phyloP scores from a whole-genome alignment of 2,329 filamentous ascomycete species.

The Colletotrichum sp. region DNA sequence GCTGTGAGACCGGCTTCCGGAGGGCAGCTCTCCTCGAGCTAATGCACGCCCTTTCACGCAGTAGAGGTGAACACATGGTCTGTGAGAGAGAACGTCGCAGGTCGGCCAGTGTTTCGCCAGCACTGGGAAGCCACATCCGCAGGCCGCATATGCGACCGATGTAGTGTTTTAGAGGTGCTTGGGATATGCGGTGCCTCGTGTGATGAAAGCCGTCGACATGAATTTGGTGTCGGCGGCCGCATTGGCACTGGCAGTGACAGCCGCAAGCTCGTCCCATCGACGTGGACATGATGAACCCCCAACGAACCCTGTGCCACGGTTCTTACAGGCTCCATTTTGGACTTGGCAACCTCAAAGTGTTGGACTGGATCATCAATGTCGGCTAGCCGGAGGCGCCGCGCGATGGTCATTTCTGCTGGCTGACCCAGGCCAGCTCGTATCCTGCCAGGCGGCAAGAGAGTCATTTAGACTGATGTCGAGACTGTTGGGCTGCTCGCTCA shows the following conservation, averaged over 20 bases:
- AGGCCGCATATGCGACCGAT: background rate
- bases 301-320: background rate
- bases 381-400: background rate
- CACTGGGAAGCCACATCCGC: background rate
- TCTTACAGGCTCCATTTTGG: background rate
- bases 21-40: background rate
- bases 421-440: background rate
- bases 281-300: background rate
- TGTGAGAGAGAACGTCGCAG: background rate
- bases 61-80: conserved; percentile 19
- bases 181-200: background rate
- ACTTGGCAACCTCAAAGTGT: background rate
- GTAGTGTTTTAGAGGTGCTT: background rate
- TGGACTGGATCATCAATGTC: background rate
- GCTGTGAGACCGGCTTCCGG: conserved; percentile 17
- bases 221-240: background rate
- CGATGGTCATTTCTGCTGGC: background rate
- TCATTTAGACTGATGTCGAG: background rate
- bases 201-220: background rate
- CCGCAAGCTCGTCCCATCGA: background rate
- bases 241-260: background rate
- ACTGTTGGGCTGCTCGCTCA: background rate
- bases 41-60: background rate
- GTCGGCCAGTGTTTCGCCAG: conserved; percentile 3
- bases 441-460: background rate